Base-by-base conservation (phyloP, 2,329 filamentous ascomycete species). In the Monosporascus sp. region DNA sequence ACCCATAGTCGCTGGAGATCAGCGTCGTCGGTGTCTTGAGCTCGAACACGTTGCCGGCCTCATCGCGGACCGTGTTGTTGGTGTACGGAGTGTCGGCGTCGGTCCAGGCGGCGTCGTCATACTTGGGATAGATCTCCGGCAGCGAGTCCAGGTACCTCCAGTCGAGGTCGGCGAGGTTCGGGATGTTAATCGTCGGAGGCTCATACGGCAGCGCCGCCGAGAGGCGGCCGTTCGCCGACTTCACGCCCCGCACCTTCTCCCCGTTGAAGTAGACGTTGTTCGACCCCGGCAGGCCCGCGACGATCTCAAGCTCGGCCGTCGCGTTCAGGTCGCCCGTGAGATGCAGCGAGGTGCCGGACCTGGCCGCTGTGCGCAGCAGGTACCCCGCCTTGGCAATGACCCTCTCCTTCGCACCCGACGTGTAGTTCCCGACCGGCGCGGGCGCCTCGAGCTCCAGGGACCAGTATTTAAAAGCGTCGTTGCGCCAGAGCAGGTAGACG, bases 141-240 rank as follows among this genome's bases (percentile, higher is more conserved):
- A 94, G 79, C 0, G 81, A 81, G 66, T 93, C 83, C 22, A 89
- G 63, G 53, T 81, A 83, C 63, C 84, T 84, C 89, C 89, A 94
- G 1, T 78, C 68, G 9, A 89, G 67, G 0, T 72, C 65, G 15
- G 75, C 72, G 2, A 92, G 73, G 7, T 79, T 70, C 0, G 87
- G 87, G 1, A 90, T 9, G 9, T 11, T 3, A 31, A 31, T 31
- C 9, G 27, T 11, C 27, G 27, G 27, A 31, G 27, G 27, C 27
- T 8, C 8, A 6, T 31, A 31, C 9, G 27, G 27, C 9, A 31
- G 27, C 9, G 27, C 5, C 27, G 27, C 27, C 1, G 27, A 31
- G 27, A 31, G 27, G 9, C 27, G 27, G 27, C 27, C 27, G 3
- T 11, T 31, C 27, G 27, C 55, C 6, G 48, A 45, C 5, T 47